Base-by-base conservation (phyloP, 2,329 filamentous ascomycete genomes). In the Xylariaceae sp. region DNA sequence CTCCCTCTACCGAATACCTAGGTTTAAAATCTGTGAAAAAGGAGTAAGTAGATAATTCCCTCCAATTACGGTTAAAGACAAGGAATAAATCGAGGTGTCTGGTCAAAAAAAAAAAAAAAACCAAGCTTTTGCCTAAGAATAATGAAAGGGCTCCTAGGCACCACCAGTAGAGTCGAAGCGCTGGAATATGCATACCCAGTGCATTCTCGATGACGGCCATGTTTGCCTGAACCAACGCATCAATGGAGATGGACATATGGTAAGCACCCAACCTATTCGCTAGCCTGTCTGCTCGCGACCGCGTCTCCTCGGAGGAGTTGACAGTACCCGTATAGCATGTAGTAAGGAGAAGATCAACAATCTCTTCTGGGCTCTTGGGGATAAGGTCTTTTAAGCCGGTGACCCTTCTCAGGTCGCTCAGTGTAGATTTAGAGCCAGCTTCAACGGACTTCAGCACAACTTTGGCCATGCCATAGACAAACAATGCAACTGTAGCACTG, bases 401-500 rank as follows among this genome's bases (percentile, higher is more conserved):
- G 1, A 60, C 53, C 13, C 53, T 40, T 53, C 49, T 55, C 5
- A 60, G 44, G 34, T 58, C 53, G 1, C 44, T 51, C 21, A 55
- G 36, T 7, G 53, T 60, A 4, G 43, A 51, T 22, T 48, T 29
- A 8, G 55, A 57, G 9, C 57, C 55, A 3, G 39, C 29, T 3
- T 46, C 41, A 7, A 59, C 57, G 5, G 54, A 54, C n/a, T n/a
- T 47, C 3, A 56, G 32, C 3, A 59, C 54, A 16, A 57, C 26
- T n/a, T 53, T 52, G 15, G 54, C 54, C 56, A 59, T 59, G 18
- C 56, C 54, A 19, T 54, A 56, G n/a, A 55, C 53, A 5, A 58
- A 55, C 1, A 55, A 39, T 1, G 55, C 49, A 9, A 55, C 53
- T 8, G 49, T 58, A 18, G 53, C 49, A 29, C 49, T 53, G 22